phyloP scores from a whole-genome alignment of 176 grass and related monocot species.

The Hyparrhenia diplandra region DNA sequence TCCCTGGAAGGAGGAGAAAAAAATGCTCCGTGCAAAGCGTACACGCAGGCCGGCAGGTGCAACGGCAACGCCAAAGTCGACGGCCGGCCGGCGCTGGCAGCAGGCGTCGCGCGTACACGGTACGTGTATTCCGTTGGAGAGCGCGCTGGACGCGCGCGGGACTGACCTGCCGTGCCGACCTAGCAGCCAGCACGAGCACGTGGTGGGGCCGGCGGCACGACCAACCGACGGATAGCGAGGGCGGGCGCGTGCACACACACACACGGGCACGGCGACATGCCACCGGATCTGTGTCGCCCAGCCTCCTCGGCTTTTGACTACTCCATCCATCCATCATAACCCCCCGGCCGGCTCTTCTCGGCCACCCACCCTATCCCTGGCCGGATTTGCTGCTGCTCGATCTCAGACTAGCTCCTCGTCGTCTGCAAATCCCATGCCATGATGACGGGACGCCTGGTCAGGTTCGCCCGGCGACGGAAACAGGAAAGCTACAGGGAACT shows the following conservation, averaged over 20 bases:
- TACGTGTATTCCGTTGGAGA: not conserved
- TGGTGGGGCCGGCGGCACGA: conserved; percentile 11
- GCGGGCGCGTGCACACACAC: not conserved
- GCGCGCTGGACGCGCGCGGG: not conserved
- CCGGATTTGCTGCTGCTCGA: not conserved
- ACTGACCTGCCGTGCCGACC: not conserved
- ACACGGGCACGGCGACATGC: conserved; percentile 2
- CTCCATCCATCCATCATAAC: not conserved
- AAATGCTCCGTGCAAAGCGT: not conserved
- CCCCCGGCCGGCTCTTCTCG: no score
- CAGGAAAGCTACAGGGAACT: not conserved
- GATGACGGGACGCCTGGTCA: not conserved
- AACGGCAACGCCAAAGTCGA: not conserved
- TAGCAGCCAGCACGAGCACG: not conserved
- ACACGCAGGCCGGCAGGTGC: not conserved
- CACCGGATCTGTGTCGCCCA: conserved; percentile 12
- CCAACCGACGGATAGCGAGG: not conserved
- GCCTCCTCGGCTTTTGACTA: not conserved
- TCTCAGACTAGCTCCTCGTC: no score
- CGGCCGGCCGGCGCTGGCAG: not conserved
- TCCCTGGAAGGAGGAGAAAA: not conserved
- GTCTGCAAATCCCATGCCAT: not conserved
- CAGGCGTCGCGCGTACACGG: not conserved
- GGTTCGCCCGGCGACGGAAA: not conserved
- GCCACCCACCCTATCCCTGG: not conserved